Conservation (phyloP, 768 basidiomycete genomes). For the Fistulinella prunicolor region DNA sequence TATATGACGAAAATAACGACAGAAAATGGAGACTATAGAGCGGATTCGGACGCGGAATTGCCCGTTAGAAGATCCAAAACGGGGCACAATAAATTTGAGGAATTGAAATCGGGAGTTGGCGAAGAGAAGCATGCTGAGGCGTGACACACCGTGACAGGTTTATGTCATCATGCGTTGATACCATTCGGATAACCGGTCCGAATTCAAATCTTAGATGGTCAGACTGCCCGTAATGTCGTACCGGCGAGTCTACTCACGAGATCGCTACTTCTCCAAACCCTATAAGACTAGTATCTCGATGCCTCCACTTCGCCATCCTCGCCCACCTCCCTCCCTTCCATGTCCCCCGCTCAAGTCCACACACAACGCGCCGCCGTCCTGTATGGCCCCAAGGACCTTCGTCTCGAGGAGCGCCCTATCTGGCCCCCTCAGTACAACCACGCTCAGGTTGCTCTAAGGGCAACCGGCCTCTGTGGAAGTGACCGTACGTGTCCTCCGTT, state of each 20-base stretch:
- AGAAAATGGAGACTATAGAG: conserved; percentile 9
- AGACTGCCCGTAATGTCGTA: conserved; percentile 21
- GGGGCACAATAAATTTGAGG: conserved; percentile 22
- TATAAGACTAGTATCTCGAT: conserved; percentile 32
- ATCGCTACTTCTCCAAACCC: conserved; percentile 29
- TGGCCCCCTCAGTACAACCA: conserved; percentile 71
- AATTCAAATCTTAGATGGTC: conserved; percentile 12
- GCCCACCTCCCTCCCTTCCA: conserved; percentile 23
- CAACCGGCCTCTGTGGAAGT: conserved; percentile 90
- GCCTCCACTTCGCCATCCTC: conserved; percentile 22
- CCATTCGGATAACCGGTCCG: conserved; percentile 37
- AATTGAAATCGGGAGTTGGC: conserved; percentile 24
- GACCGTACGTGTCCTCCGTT: conserved; percentile 55
- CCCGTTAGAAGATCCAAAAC: conserved; percentile 19
- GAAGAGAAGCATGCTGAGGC: conserved; percentile 19
- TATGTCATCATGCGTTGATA: conserved; percentile 29
- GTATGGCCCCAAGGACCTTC: conserved; percentile 79
- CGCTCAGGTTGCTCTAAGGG: conserved; percentile 73
- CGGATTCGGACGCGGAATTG: conserved; percentile 12
- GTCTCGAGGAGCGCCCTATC: conserved; percentile 67
- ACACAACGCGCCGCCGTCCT: conserved; percentile 75
- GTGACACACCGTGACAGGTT: conserved; percentile 23
- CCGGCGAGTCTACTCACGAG: conserved; percentile 35
- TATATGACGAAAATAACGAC: conserved; percentile 7
- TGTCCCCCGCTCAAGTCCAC: conserved; percentile 49